Base-by-base conservation (phyloP, 768 basidiomycete genomes). In the Cyclocybe aegerita region DNA sequence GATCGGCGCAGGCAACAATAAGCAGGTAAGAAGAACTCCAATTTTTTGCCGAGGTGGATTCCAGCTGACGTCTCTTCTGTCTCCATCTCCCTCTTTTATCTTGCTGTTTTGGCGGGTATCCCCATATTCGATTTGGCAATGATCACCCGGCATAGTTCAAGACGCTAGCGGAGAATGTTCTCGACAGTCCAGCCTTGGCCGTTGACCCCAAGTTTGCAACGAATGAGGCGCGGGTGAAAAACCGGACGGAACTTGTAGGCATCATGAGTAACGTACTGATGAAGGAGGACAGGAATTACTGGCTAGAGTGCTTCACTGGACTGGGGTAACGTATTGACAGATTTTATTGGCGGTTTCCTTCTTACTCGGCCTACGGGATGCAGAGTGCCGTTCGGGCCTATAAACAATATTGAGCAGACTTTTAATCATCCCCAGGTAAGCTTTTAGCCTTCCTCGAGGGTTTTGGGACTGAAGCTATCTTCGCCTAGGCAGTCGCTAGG, bases 1-100 rank as follows among this genome's bases (percentile, higher is more conserved):
- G 95, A 85, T 97, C 56, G 93, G 93, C 39, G 93, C 90, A 7
- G 94, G 91, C 4, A 96, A 93, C 65, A 82, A 96, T 63, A 86
- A 81, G 57, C 91, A 92, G 79, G 90, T 87, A 58, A 43, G 59
- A 54, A 39, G 31, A 16, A 14, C 33, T 42, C 39, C 15, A 43
- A 35, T 30, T 30, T 16, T 29, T 40, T 47, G 4, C 52, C 41
- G 46, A 34, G 17, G 31, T n/a, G 35, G 39, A 16, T 35, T 14
- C 48, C 47, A 29, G 36, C 39, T 39, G 33, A 44, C 29, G 40
- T 49, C 37, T 49, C 47, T 43, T 47, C 48, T 43, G 32, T 8
- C 49, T 50, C 16, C 16, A 14, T 29, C 11, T 34, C 43, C 14
- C 43, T 49, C 10, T 43, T 44, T 30, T 30, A 46, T 43, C 39